Conservation (phyloP, 2,329 filamentous ascomycete genomes). For the Claviceps pusilla region DNA sequence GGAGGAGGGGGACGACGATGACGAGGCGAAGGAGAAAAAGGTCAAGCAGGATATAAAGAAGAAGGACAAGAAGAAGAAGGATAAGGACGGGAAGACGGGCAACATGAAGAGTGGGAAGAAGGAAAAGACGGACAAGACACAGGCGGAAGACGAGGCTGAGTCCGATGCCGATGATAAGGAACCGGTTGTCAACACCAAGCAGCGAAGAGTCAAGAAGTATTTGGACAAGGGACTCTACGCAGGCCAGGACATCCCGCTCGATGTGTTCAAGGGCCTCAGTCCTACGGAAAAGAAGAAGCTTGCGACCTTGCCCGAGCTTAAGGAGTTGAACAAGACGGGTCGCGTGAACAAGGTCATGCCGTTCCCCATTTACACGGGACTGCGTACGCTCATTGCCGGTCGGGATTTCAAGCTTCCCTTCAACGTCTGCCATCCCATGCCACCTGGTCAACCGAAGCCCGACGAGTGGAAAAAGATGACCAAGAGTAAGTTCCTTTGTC, state of each 20-base stretch:
- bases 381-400: constrained; percentile 54
- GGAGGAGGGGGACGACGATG: too few species aligned
- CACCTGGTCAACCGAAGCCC: constrained; percentile 75
- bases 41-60: too few species aligned
- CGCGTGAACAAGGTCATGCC: constrained; percentile 48
- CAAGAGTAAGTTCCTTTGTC: constrained; percentile 46
- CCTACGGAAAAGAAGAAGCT: constrained; percentile 36
- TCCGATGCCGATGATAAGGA: constrained; percentile 8
- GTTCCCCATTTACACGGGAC: constrained; percentile 62
- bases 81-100: background rate
- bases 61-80: background rate
- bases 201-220: constrained; percentile 55
- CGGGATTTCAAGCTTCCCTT: constrained; percentile 81
- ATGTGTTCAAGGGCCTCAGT: constrained; percentile 34
- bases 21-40: background rate
- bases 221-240: constrained; percentile 72
- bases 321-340: constrained; percentile 18
- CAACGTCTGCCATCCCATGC: constrained; percentile 76
- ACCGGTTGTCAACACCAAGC: constrained; percentile 19
- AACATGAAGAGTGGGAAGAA: background rate
- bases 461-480: constrained; percentile 86
- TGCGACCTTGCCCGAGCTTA: constrained; percentile 30
- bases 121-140: background rate
- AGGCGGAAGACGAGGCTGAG: background rate
- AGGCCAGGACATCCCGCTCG: constrained; percentile 50